phyloP scores from a whole-genome alignment of 768 basidiomycete genomes.

The Gloeostereum incarnatum region DNA sequence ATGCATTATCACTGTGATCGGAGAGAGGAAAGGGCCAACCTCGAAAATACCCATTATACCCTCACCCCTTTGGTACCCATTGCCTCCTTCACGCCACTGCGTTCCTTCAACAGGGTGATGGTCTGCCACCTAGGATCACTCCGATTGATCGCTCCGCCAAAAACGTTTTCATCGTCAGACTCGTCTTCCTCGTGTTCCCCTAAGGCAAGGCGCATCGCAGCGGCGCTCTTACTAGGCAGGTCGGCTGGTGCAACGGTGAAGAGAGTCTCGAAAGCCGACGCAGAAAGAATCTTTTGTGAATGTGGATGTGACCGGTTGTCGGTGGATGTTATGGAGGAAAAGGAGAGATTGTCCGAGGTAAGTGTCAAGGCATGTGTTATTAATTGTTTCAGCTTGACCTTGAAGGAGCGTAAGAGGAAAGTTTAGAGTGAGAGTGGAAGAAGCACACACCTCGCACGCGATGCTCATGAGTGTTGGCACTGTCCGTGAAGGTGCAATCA shows the following conservation, averaged over 20 bases:
- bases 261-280: conserved; percentile 66
- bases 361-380: conserved; percentile 74
- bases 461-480: conserved; percentile 67
- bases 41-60: too few species aligned
- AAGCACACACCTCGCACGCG: conserved; percentile 59
- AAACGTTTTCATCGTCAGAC: conserved; percentile 36
- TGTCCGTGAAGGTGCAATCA: conserved; percentile 47
- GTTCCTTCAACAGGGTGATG: conserved; percentile 61
- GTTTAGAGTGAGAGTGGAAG: background rate
- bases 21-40: too few species aligned
- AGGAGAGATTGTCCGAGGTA: conserved; percentile 67
- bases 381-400: conserved; percentile 80
- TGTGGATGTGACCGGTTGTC: conserved; percentile 27
- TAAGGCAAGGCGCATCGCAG: conserved; percentile 58
- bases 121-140: conserved; percentile 71
- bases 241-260: conserved; percentile 71
- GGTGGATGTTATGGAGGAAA: conserved; percentile 66
- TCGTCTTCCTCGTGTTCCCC: conserved; percentile 39
- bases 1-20: too few species aligned
- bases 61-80: too few species aligned
- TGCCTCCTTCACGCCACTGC: conserved; percentile 65
- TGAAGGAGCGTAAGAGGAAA: conserved; percentile 2
- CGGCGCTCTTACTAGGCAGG: conserved; percentile 71
- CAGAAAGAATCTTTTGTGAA: conserved; percentile 41
- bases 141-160: conserved; percentile 56